Conservation (phyloP, 1,139 yeast genomes). For the Scheffersomyces titani region DNA sequence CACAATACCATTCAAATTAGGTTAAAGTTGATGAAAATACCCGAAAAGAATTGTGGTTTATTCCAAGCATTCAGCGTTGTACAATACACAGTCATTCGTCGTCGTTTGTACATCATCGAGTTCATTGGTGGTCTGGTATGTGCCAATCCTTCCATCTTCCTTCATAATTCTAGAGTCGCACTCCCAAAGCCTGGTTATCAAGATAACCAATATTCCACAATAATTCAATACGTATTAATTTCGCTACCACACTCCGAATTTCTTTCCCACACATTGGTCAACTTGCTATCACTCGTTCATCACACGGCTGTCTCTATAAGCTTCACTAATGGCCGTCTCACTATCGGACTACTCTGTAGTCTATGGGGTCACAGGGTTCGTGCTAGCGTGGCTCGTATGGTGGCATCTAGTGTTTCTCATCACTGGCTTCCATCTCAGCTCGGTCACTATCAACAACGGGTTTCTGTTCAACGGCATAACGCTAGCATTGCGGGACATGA, state of each 20-base stretch:
- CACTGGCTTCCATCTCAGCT: slow-evolving; percentile 35
- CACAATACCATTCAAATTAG: neutral
- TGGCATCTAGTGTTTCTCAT: slow-evolving; percentile 33
- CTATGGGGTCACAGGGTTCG: slow-evolving; percentile 6
- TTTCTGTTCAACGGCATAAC: slow-evolving; percentile 36
- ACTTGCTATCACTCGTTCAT: neutral
- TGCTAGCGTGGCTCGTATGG: slow-evolving; percentile 20
- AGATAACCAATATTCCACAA: neutral
- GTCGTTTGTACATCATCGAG: neutral
- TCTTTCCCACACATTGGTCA: neutral
- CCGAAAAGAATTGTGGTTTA: neutral
- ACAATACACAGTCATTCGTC: neutral
- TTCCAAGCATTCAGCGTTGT: neutral
- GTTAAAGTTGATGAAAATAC: neutral
- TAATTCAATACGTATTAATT: neutral
- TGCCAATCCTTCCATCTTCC: neutral
- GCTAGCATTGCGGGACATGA: slow-evolving; percentile 12
- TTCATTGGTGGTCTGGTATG: too few relatives aligned
- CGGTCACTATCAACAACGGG: slow-evolving; percentile 42
- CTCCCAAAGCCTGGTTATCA: neutral
- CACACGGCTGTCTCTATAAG: slow-evolving; percentile 4
- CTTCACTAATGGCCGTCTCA: neutral
- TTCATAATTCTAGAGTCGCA: neutral
- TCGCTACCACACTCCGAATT: neutral
- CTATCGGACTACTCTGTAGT: slow-evolving; percentile 5